These are phyloP conservation scores for Aspergillus arachidicola DNA, from an alignment of 2,329 filamentous ascomycete species.

Conservation along the genomic window DNA sequence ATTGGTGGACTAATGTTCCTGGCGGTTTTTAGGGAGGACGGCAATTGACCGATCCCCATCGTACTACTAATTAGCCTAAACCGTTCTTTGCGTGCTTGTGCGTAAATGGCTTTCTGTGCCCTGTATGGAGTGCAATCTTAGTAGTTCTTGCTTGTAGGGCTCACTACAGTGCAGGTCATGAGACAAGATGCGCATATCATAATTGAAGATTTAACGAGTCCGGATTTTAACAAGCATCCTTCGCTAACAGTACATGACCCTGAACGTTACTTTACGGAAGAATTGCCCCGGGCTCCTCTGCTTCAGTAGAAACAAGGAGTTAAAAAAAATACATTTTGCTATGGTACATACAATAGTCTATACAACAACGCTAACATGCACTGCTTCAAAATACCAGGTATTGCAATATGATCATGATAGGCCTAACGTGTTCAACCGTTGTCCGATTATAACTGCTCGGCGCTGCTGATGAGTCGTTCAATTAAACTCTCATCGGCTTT, in stretches of 20 bases:
- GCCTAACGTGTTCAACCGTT: not conserved
- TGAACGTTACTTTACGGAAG: not conserved
- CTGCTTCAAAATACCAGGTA: not conserved
- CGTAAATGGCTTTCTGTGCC: not conserved
- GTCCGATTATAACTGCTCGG: constrained; percentile 33
- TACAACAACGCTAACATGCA: not conserved
- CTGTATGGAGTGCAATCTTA: not conserved
- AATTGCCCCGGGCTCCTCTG: not conserved
- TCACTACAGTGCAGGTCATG: too few relatives aligned
- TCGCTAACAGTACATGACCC: not conserved
- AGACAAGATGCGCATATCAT: not conserved
- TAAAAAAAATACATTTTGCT: not conserved
- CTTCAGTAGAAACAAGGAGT: not conserved
- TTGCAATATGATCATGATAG: not conserved
- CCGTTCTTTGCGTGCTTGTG: not conserved
- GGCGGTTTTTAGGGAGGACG: not conserved
- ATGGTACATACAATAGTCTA: not conserved
- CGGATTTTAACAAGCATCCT: not conserved
- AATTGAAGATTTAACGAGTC: not conserved
- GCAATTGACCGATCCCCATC: not conserved
- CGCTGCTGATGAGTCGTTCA: constrained; percentile 34
- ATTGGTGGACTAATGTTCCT: not conserved
- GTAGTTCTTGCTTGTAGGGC: too few relatives aligned
- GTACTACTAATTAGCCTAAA: not conserved
- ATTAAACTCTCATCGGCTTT: constrained; percentile 27